Percentiles rank a stretch among this genome's conserved stretches.
Conservation (phyloP, 164 flowering plant species). For the Magnolia changhungtana region DNA sequence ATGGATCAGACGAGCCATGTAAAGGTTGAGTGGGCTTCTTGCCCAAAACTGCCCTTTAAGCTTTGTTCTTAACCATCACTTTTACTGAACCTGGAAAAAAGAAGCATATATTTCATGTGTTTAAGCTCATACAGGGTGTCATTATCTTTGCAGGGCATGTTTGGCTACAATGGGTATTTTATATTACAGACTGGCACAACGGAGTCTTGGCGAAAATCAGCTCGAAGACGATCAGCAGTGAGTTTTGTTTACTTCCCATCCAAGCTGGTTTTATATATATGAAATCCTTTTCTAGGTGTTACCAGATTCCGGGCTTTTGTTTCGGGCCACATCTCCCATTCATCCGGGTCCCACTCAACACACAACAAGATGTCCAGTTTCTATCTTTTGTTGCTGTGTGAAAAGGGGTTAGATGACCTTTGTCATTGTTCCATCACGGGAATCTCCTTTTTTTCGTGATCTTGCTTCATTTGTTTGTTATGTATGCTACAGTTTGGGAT, state of each 20-base stretch:
- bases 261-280: not conserved
- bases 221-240: conserved; percentile 24
- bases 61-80: too few relatives aligned
- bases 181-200: conserved; percentile 84
- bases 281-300: not conserved
- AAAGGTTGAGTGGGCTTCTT: too few relatives aligned
- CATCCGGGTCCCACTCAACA: not conserved
- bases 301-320: not conserved
- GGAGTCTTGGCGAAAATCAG: conserved; percentile 35
- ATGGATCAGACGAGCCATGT: too few relatives aligned
- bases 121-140: not conserved
- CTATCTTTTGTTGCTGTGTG: not conserved
- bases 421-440: not conserved
- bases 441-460: not conserved
- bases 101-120: too few relatives aligned
- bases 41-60: too few relatives aligned
- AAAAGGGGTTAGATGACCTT: not conserved
- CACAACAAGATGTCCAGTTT: not conserved
- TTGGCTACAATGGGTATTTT: conserved; percentile 97
- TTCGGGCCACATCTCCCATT: not conserved
- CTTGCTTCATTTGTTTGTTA: conserved; percentile 4
- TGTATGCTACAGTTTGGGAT: conserved; percentile 4
- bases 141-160: conserved; percentile 73
- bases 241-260: conserved; percentile 3
- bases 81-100: too few relatives aligned